Evolutionary conservation across 2,329 filamentous ascomycete species (phyloP).

Genomic region (Coniochaeta prunicola): DNA sequence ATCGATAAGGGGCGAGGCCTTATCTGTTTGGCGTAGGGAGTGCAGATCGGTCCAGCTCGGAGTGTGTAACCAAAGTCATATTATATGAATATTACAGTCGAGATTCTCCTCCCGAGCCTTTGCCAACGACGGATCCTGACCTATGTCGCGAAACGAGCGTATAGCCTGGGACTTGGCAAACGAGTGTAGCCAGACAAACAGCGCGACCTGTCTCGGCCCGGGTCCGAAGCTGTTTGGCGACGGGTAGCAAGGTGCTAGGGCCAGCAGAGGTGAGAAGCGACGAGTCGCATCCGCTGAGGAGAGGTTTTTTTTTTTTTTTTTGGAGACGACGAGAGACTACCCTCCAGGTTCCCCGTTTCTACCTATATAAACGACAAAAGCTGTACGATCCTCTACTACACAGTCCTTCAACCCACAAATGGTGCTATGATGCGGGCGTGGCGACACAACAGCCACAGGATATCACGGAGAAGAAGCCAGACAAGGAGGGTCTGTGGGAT

Average conservation of each 20-base stretch:
- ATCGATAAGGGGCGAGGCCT: neutral
- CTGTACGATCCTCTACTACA: neutral
- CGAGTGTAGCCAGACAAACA: conserved; percentile 4
- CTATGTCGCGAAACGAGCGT: conserved; percentile 2
- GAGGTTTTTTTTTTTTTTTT: neutral
- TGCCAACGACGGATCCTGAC: neutral
- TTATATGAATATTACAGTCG: conserved; percentile 3
- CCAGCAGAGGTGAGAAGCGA: conserved; percentile 3
- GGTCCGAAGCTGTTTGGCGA: neutral
- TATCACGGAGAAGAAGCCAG: neutral
- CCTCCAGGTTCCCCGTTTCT: neutral
- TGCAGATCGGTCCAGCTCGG: neutral
- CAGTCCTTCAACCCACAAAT: neutral
- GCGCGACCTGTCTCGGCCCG: conserved; percentile 4
- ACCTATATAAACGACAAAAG: conserved; percentile 1
- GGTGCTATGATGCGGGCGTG: neutral
- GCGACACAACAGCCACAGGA: conserved; percentile 2
- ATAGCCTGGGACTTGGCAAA: conserved; percentile 4
- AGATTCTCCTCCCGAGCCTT: neutral
- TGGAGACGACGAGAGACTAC: neutral
- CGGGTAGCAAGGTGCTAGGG: conserved; percentile 1
- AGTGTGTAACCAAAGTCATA: conserved; percentile 8
- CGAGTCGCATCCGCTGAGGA: conserved; percentile 3
- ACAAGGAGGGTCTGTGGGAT: neutral
- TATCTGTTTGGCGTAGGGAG: neutral